Conservation (phyloP, 495 filamentous ascomycete genomes). For the Hypoxylon lenormandii region DNA sequence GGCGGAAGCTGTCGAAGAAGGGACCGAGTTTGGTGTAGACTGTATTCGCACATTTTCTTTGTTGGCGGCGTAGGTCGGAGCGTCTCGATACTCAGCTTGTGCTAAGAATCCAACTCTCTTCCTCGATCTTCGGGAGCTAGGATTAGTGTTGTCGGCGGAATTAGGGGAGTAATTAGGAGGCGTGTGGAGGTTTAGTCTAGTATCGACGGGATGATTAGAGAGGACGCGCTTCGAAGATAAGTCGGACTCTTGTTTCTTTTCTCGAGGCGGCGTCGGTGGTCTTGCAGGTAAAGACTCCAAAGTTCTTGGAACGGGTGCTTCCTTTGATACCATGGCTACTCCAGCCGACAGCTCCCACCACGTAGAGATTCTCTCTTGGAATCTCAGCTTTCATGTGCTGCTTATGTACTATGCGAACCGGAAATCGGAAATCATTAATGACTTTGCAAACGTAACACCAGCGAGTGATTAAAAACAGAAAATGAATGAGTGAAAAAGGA, state of each 20-base stretch:
- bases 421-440: constrained; percentile 12
- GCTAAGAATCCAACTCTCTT: constrained; percentile 84
- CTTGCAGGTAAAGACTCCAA: constrained; percentile 60
- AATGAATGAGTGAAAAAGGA: constrained; percentile 4
- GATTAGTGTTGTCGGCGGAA: constrained; percentile 70
- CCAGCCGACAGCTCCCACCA: constrained; percentile 46
- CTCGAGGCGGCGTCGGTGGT: constrained; percentile 69
- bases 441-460: constrained; percentile 3
- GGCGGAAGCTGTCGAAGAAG: constrained; percentile 68
- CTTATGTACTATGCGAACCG: constrained; percentile 3
- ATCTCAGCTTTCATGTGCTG: constrained; percentile 41
- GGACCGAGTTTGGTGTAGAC: constrained; percentile 60
- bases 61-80: constrained; percentile 61
- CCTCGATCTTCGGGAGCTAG: constrained; percentile 62
- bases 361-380: constrained; percentile 7
- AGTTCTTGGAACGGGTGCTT: constrained; percentile 53
- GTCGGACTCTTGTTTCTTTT: constrained; percentile 57
- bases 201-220: constrained; percentile 49
- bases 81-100: constrained; percentile 76
- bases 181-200: constrained; percentile 58
- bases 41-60: constrained; percentile 57
- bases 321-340: constrained; percentile 63
- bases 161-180: constrained; percentile 62
- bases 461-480: constrained; percentile 9
- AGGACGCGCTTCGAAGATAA: constrained; percentile 38